These are phyloP conservation scores for Lactarius deliciosus DNA, from an alignment of 768 basidiomycete genomes.

Conservation along the genomic window DNA sequence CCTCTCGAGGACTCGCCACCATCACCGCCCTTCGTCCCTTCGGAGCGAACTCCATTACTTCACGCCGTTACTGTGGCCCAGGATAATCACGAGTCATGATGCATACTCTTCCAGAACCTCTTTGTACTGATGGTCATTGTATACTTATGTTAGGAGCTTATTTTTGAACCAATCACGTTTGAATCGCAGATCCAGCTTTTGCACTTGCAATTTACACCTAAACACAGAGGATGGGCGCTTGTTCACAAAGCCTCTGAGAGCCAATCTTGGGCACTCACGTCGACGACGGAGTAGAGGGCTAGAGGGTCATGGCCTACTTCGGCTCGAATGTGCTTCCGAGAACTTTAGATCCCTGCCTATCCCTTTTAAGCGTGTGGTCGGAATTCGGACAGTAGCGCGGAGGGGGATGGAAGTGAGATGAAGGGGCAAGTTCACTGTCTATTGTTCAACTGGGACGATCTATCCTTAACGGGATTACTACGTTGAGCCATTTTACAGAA, in stretches of 20 bases:
- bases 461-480: slow-evolving; percentile 23
- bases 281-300: background rate
- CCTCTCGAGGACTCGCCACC: slow-evolving; percentile 5
- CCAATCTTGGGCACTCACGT: background rate
- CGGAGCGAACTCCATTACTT: slow-evolving; percentile 25
- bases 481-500: background rate
- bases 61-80: slow-evolving; percentile 6
- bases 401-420: slow-evolving; percentile 13
- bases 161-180: slow-evolving; percentile 22
- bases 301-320: background rate
- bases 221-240: background rate
- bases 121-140: slow-evolving; percentile 25
- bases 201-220: background rate
- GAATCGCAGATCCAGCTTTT: slow-evolving; percentile 20
- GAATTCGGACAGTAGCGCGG: background rate
- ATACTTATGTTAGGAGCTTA: slow-evolving; percentile 25
- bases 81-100: slow-evolving; percentile 22
- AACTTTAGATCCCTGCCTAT: slow-evolving; percentile 4
- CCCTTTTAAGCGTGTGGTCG: slow-evolving; percentile 2
- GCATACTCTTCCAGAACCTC: slow-evolving; percentile 13
- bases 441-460: slow-evolving; percentile 23
- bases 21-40: slow-evolving; percentile 19
- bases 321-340: slow-evolving; percentile 9
- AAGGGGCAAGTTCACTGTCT: slow-evolving; percentile 11
- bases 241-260: slow-evolving; percentile 2